These are phyloP conservation scores for Prunus yedoensis DNA, from an alignment of 331 rosid genomes.

Conservation along the genomic window DNA sequence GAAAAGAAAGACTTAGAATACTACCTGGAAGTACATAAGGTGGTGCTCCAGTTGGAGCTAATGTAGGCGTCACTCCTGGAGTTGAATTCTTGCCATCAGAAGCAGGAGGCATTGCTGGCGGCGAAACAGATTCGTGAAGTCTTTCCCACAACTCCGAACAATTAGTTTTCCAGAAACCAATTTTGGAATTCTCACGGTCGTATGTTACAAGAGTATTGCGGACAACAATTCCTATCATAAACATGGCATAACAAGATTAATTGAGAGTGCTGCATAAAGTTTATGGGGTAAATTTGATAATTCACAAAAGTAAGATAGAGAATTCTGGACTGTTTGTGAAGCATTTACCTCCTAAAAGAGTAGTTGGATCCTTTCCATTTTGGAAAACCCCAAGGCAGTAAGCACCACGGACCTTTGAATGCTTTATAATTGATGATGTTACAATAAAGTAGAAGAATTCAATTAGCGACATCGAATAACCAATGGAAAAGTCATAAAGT, in stretches of 20 bases:
- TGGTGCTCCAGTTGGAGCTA: slow-evolving; percentile 56
- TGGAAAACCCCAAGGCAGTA: slow-evolving; percentile 88
- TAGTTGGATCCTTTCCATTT: slow-evolving; percentile 83
- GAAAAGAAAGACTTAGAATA: slow-evolving; percentile 12
- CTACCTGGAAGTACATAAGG: slow-evolving; percentile 55
- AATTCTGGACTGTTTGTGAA: neutral
- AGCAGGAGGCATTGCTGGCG: slow-evolving; percentile 48
- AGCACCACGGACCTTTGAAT: slow-evolving; percentile 83
- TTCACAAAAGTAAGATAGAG: neutral
- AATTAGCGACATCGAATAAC: slow-evolving; percentile 23
- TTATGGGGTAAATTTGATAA: slow-evolving; percentile 7
- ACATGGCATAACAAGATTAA: slow-evolving; percentile 17
- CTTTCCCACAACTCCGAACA: slow-evolving; percentile 94
- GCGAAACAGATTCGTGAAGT: slow-evolving; percentile 50
- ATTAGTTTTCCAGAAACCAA: slow-evolving; percentile 99
- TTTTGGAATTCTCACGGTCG: slow-evolving; percentile 70
- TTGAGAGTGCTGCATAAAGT: slow-evolving; percentile 20
- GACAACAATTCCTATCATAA: slow-evolving; percentile 68
- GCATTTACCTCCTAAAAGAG: slow-evolving; percentile 93
- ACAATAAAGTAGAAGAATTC: slow-evolving; percentile 27
- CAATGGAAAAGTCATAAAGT: slow-evolving; percentile 25
- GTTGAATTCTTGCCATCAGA: slow-evolving; percentile 38
- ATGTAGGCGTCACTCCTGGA: slow-evolving; percentile 39
- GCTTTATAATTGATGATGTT: slow-evolving; percentile 53
- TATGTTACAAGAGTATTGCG: slow-evolving; percentile 90